Base-by-base conservation (phyloP, 345 rosid species). In the Hibiscus tridactylites region DNA sequence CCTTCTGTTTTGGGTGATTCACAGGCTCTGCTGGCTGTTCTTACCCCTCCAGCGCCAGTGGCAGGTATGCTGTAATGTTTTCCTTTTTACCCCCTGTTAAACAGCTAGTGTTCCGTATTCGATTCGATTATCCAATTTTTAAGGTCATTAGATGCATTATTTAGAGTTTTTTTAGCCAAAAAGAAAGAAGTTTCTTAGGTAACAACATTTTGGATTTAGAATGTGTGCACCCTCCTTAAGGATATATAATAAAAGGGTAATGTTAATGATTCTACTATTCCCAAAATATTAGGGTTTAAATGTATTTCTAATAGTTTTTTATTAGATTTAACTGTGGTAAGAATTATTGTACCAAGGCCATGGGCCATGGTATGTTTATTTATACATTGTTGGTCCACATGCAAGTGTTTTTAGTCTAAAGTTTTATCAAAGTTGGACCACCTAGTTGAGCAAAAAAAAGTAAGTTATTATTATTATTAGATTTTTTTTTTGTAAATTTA, bases 1-100 rank as follows among this genome's bases (percentile, higher is more conserved):
- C 3, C 49, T 29, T 7, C 28, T 2, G 24, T 24, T 19, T 21
- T 42, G 63, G 66, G 33, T 72, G 29, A 35, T 66, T 70, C 70
- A 9, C 78, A 87, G 91, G 91, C 63, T 4, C n/a, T 33, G 13
- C 33, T 67, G 86, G 88, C 52, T 87, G 91, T 63, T 71, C 75
- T 63, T 87, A 63, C 78, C 89, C 88, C 15, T 68, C 86, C 4
- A 83, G 80, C 3, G 77, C 86, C 4, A 83, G 80, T 4, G 76
- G 69, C 73, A 81, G 91, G 91, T 87, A 79, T 42, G 31, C 31
- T 19, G 31, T 10, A 63, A 39, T 9, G 15, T 35, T 35, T 9
- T 16, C 2, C 28, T 11, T 1, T 26, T 28, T 28, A 3, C 24
- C 1, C 7, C 9, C 24, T 53, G 17, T 53, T 53, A 6, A 53